A percentile compares a stretch with the other conserved stretches of the same genome.
Evolutionary conservation across 1,284 basidiomycete species (phyloP).

Genomic region (Apiotrichum siamense): DNA sequence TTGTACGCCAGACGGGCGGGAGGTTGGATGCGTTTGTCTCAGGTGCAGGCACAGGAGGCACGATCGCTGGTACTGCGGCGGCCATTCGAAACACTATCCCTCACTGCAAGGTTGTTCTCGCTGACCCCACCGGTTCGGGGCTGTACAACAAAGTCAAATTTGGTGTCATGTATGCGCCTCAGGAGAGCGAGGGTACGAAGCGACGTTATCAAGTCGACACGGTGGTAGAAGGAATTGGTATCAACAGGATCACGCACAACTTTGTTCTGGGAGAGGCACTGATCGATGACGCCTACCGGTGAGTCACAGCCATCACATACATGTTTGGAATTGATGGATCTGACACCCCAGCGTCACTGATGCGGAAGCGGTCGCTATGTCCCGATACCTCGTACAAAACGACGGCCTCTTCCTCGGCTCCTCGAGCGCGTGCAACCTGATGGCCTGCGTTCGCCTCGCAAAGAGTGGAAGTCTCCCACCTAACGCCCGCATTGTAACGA

Average conservation of each 20-base stretch:
- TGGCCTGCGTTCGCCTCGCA: conserved; percentile 74
- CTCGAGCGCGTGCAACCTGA: conserved; percentile 90
- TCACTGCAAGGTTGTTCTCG: conserved; percentile 64
- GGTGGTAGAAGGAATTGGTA: conserved; percentile 67
- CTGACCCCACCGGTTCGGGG: conserved; percentile 88
- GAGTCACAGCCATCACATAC: conserved; percentile 13
- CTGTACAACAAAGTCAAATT: conserved; percentile 90
- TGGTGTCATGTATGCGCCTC: conserved; percentile 88
- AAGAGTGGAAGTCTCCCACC: conserved; percentile 53
- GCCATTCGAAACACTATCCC: conserved; percentile 57
- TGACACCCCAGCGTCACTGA: conserved; percentile 64
- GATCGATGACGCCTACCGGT: conserved; percentile 84
- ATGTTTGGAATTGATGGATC: too few species aligned
- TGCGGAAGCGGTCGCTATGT: conserved; percentile 85
- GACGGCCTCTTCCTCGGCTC: conserved; percentile 96
- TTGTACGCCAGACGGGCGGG: conserved; percentile 87
- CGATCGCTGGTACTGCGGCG: conserved; percentile 76
- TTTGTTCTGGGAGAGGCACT: conserved; percentile 71
- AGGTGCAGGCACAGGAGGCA: conserved; percentile 96
- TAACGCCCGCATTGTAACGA: conserved; percentile 71
- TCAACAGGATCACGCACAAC: conserved; percentile 61
- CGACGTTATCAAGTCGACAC: conserved; percentile 74
- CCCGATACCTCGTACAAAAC: conserved; percentile 74
- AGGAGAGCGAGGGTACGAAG: conserved; percentile 92
- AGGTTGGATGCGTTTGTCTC: conserved; percentile 78